A percentile compares a stretch with the other conserved stretches of the same genome.
Evolutionary conservation across 2,329 filamentous ascomycete species (phyloP).

Genomic region (Aspergillus sp.): DNA sequence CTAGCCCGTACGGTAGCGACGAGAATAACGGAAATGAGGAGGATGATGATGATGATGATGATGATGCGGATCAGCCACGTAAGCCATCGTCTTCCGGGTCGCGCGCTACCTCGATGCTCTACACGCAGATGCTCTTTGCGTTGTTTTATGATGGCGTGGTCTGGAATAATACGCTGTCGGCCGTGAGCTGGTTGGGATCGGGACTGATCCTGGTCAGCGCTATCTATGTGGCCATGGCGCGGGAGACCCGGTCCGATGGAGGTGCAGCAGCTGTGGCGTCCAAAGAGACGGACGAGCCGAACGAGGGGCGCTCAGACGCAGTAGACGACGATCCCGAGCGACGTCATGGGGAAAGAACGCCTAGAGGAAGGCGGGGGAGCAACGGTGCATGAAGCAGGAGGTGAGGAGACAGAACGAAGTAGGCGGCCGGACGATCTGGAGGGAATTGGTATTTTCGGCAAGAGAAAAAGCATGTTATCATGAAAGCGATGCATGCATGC

Average conservation of each 20-base stretch:
- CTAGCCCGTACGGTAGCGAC: conserved; percentile 8
- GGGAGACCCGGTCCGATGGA: conserved; percentile 28
- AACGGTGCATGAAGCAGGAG: conserved; percentile 3
- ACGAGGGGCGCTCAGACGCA: background rate
- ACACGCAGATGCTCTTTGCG: conserved; percentile 70
- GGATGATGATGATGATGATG: no score
- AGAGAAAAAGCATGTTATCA: no score
- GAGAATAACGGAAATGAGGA: background rate
- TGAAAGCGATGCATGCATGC: background rate
- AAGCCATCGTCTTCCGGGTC: conserved; percentile 28
- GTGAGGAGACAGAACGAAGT: background rate
- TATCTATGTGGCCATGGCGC: conserved; percentile 62
- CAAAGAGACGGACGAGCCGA: background rate
- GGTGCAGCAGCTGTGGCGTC: conserved; percentile 1
- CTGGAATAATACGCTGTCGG: conserved; percentile 59
- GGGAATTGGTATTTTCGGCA: background rate
- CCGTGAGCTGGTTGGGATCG: conserved; percentile 60
- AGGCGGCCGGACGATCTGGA: conserved; percentile 12
- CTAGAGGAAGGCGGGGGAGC: background rate
- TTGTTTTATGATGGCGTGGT: conserved; percentile 63
- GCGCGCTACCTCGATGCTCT: conserved; percentile 66
- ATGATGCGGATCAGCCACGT: background rate
- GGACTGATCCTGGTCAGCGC: conserved; percentile 65
- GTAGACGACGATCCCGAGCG: background rate
- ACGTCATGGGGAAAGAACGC: conserved; percentile 5